These are phyloP conservation scores for Cryptosporidium sp. DNA, from an alignment of 169 alveolate species.

Conservation along the genomic window DNA sequence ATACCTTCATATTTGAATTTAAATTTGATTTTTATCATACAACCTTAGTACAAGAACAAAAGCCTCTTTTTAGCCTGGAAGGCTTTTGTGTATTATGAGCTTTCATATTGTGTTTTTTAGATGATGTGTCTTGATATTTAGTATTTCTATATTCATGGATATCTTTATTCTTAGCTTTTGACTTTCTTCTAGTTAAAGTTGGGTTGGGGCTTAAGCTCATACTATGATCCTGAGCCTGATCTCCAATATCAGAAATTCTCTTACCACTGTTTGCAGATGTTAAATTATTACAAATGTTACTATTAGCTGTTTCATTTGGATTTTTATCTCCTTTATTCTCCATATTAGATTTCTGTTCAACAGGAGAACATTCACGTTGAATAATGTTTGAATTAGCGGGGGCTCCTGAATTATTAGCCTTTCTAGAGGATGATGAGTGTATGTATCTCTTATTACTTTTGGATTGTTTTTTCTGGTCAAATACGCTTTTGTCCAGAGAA, in stretches of 20 bases:
- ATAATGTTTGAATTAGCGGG: background rate
- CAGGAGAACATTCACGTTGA: background rate
- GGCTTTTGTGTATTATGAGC: background rate
- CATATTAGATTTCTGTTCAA: background rate
- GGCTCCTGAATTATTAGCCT: constrained; percentile 20
- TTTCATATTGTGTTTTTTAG: background rate
- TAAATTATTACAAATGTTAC: constrained; percentile 4
- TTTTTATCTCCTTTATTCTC: constrained; percentile 8
- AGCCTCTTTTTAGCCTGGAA: constrained; percentile 13
- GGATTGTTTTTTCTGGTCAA: constrained; percentile 8
- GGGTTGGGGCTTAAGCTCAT: constrained; percentile 7
- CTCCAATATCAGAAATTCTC: constrained; percentile 22
- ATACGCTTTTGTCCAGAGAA: background rate
- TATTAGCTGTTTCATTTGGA: background rate
- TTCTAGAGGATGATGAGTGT: constrained; percentile 64
- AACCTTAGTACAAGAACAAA: constrained; percentile 17
- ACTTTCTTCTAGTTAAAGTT: background rate
- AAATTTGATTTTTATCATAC: background rate
- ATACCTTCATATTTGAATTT: constrained; percentile 3
- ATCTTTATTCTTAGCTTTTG: background rate
- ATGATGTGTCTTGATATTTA: background rate
- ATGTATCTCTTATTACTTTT: constrained; percentile 14
- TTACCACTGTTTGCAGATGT: constrained; percentile 32
- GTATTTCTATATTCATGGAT: background rate
- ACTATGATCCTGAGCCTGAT: constrained; percentile 6